Conservation (phyloP, 169 alveolate species). For the Cryptosporidium sp. region DNA sequence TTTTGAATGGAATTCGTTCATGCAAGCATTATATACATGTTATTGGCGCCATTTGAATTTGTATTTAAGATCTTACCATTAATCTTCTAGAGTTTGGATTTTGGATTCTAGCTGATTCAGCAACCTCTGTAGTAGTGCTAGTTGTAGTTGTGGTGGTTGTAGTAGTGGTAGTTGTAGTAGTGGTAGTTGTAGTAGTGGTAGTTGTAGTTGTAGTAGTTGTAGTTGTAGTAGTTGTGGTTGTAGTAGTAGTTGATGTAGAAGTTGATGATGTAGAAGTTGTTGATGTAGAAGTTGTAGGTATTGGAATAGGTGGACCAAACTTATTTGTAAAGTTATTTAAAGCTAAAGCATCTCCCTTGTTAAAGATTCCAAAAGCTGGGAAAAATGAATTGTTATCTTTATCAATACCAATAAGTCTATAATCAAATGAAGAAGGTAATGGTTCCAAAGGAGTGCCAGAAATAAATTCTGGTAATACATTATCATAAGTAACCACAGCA, state of each 20-base stretch:
- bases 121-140: background rate
- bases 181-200: constrained; percentile 23
- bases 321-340: constrained; percentile 38
- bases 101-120: background rate
- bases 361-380: constrained; percentile 44
- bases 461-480: constrained; percentile 45
- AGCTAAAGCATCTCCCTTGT: constrained; percentile 12
- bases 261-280: constrained; percentile 14
- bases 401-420: constrained; percentile 64
- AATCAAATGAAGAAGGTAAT: constrained; percentile 59
- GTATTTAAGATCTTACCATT: background rate
- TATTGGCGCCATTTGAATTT: background rate
- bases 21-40: background rate
- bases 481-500: constrained; percentile 60
- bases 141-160: constrained; percentile 15
- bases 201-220: constrained; percentile 17
- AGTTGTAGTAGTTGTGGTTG: constrained; percentile 1
- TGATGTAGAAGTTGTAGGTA: constrained; percentile 10
- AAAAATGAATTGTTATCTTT: constrained; percentile 29
- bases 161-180: constrained; percentile 7
- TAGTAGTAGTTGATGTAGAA: constrained; percentile 7
- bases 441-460: constrained; percentile 62
- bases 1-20: too few species aligned
- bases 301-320: background rate
- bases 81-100: background rate